These are phyloP conservation scores for Musa troglodytarum DNA, from an alignment of 176 grass and related monocot species.

Conservation along the genomic window DNA sequence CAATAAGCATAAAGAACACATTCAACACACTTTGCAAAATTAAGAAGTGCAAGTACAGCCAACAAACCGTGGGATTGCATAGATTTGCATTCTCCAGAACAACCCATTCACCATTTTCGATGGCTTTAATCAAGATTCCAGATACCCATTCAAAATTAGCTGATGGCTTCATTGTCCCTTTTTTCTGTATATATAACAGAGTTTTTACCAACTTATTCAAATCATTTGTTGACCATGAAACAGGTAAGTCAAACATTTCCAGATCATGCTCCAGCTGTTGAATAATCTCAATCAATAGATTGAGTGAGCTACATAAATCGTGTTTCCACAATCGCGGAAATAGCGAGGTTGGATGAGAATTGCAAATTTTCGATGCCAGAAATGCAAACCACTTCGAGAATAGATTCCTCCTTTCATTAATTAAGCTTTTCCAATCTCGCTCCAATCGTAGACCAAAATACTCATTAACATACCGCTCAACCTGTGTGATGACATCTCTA, in stretches of 20 bases:
- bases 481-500: conserved; percentile 47
- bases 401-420: conserved; percentile 53
- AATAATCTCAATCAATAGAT: conserved; percentile 55
- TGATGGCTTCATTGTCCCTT: conserved; percentile 39
- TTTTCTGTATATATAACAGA: conserved; percentile 44
- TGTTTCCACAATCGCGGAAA: conserved; percentile 34
- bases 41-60: conserved; percentile 10
- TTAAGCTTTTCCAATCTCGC: conserved; percentile 35
- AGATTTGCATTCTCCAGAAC: conserved; percentile 96
- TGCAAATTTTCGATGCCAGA: conserved; percentile 40
- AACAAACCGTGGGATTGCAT: conserved; percentile 82
- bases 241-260: conserved; percentile 42
- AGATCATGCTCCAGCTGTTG: conserved; percentile 57
- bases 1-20: neutral
- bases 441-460: conserved; percentile 67
- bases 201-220: conserved; percentile 46
- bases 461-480: conserved; percentile 63
- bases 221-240: conserved; percentile 47
- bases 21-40: conserved; percentile 12
- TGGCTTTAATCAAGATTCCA: conserved; percentile 72
- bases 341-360: conserved; percentile 25
- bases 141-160: conserved; percentile 85
- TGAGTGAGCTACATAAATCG: conserved; percentile 36
- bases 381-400: conserved; percentile 84
- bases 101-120: conserved; percentile 82